These are phyloP conservation scores for Candida xyloterini DNA, from an alignment of 805 yeast genomes.

Conservation along the genomic window DNA sequence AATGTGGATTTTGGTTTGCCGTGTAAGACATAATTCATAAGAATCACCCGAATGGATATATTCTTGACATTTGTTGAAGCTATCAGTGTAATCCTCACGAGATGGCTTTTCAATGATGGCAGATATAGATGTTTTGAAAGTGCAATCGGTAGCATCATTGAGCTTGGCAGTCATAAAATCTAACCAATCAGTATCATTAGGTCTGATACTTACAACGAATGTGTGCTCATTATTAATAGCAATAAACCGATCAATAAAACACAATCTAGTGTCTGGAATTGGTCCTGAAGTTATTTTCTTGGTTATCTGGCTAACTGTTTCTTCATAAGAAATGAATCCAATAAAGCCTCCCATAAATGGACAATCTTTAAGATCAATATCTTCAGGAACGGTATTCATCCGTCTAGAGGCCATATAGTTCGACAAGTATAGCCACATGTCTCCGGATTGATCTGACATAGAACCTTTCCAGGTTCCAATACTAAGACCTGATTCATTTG, in stretches of 20 bases:
- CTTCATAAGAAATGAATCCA: conserved; percentile 87
- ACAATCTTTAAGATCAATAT: conserved; percentile 36
- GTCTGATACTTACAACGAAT: conserved; percentile 50
- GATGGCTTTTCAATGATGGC: conserved; percentile 47
- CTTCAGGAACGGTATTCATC: conserved; percentile 26
- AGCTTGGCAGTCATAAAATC: conserved; percentile 8
- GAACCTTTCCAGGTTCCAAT: conserved; percentile 25
- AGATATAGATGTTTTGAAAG: conserved; percentile 4
- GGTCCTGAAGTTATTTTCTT: conserved; percentile 37
- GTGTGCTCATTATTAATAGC: conserved; percentile 50
- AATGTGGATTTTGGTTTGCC: conserved; percentile 59
- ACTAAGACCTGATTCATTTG: conserved; percentile 40
- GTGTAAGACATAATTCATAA: conserved; percentile 88
- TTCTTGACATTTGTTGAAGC: conserved; percentile 63
- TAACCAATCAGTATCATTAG: conserved; percentile 40
- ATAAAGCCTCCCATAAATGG: conserved; percentile 92
- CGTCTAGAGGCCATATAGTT: conserved; percentile 41
- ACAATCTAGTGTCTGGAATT: conserved; percentile 73
- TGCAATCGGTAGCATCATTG: not conserved
- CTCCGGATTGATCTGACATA: conserved; percentile 12
- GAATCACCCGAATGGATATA: conserved; percentile 79
- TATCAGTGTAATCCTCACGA: conserved; percentile 47
- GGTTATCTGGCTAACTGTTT: conserved; percentile 49
- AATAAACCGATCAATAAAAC: conserved; percentile 64
- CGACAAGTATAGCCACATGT: conserved; percentile 56